Percentiles rank a stretch among this genome's conserved stretches.
Conservation (phyloP, 305 asterid species). For the Fraxinus dipetala region DNA sequence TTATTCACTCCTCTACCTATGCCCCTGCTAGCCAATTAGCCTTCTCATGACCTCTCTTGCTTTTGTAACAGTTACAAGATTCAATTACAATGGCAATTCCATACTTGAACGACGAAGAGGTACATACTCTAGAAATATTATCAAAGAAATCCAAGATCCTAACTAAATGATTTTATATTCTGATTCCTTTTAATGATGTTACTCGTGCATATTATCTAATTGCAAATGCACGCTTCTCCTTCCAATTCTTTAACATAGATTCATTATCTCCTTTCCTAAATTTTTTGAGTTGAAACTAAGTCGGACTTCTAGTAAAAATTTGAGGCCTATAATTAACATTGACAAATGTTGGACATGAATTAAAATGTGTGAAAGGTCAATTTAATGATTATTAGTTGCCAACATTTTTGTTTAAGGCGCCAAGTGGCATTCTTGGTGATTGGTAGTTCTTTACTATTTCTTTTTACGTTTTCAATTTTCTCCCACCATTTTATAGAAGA, state of each 20-base stretch:
- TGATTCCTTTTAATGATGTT: not conserved
- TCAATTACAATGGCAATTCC: conserved; percentile 53
- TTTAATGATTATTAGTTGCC: not conserved
- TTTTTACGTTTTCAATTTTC: not conserved
- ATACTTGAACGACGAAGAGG: conserved; percentile 52
- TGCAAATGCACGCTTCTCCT: not conserved
- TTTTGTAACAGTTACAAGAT: conserved; percentile 49
- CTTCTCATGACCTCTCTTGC: conserved; percentile 8
- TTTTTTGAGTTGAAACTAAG: not conserved
- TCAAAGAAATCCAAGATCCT: not conserved
- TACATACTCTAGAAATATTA: conserved; percentile 29
- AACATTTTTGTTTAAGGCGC: not conserved
- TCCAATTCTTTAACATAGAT: not conserved
- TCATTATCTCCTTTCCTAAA: not conserved
- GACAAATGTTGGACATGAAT: not conserved
- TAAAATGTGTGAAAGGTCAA: not conserved
- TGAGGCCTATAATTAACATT: not conserved
- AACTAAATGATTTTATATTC: not conserved
- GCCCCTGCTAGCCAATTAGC: conserved; percentile 2
- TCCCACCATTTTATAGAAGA: not conserved
- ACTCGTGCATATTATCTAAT: not conserved
- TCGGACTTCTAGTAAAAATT: not conserved
- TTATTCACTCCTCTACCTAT: conserved; percentile 5
- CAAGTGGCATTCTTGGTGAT: not conserved
- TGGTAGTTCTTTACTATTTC: not conserved